Percentiles rank a stretch among this genome's conserved stretches.
Conservation (phyloP, 148 eudicot species). For the Camellia granthamiana region DNA sequence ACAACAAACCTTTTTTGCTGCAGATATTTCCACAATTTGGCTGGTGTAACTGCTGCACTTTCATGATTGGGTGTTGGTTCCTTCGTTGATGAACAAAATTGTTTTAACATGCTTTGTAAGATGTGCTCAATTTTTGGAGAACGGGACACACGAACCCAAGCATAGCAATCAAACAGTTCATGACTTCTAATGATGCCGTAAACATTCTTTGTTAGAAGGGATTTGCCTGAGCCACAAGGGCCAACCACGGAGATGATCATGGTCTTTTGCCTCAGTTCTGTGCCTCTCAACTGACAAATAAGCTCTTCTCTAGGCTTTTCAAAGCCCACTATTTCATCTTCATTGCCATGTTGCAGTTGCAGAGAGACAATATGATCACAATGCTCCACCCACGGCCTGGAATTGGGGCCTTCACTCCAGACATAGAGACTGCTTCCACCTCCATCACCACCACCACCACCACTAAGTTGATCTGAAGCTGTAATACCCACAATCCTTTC, state of each 20-base stretch:
- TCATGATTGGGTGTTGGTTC: neutral
- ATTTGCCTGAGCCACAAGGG: constrained; percentile 29
- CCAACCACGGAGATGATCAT: constrained; percentile 27
- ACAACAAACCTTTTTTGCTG: constrained; percentile 21
- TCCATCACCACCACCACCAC: neutral
- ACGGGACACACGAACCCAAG: constrained; percentile 24
- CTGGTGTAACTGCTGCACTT: neutral
- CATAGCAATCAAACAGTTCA: constrained; percentile 23
- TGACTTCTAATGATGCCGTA: neutral
- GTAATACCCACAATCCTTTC: neutral
- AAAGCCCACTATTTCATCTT: constrained; percentile 22
- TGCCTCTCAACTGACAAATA: neutral
- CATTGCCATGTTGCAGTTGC: neutral
- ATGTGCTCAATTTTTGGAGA: neutral
- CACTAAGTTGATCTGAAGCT: neutral
- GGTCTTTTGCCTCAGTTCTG: neutral
- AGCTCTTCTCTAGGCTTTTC: neutral
- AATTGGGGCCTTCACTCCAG: too few species aligned
- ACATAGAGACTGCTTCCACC: neutral
- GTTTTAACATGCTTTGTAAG: constrained; percentile 5
- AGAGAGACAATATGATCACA: neutral
- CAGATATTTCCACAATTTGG: constrained; percentile 7
- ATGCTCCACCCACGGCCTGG: neutral
- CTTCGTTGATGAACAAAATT: neutral
- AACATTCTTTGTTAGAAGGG: constrained; percentile 18